A percentile compares a stretch with the other conserved stretches of the same genome.
phyloP scores from a whole-genome alignment of 257 asterid species.

The Perilla frutescens region DNA sequence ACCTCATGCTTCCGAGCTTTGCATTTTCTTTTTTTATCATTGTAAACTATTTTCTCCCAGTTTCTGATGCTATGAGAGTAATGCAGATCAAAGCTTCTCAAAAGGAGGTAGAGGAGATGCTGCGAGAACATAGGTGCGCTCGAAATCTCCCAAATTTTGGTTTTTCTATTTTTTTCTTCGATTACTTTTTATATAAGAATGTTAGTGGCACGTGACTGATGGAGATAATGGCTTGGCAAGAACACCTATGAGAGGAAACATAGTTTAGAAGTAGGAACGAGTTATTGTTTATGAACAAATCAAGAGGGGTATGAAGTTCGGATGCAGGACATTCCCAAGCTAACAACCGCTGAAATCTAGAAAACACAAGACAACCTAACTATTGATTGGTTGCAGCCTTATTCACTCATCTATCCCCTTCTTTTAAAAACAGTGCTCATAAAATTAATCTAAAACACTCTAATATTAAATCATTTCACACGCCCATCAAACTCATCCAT shows the following conservation, averaged over 20 bases:
- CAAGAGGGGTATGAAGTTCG: too few relatives aligned
- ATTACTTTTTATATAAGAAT: background rate
- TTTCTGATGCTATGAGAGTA: conserved; percentile 47
- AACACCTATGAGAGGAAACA: conserved; percentile 11
- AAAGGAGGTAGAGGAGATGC: conserved; percentile 85
- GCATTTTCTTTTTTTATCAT: conserved; percentile 1
- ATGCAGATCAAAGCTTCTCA: conserved; percentile 91
- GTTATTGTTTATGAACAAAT: background rate
- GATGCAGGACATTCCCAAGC: too few relatives aligned
- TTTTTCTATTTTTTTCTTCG: background rate
- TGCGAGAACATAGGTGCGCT: conserved; percentile 74
- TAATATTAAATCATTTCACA: too few relatives aligned
- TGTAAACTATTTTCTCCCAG: conserved; percentile 14
- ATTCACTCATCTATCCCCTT: too few relatives aligned
- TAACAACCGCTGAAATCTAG: too few relatives aligned
- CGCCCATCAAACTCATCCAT: too few relatives aligned
- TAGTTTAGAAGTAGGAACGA: background rate
- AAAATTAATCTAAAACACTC: too few relatives aligned
- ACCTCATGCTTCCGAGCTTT: conserved; percentile 14
- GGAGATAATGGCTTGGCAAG: background rate
- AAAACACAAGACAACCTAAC: too few relatives aligned
- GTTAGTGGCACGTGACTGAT: background rate
- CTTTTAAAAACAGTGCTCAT: too few relatives aligned
- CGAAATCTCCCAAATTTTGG: background rate
- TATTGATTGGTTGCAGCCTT: too few relatives aligned